Conservation (phyloP, 345 rosid genomes). For the Boechera stricta region DNA sequence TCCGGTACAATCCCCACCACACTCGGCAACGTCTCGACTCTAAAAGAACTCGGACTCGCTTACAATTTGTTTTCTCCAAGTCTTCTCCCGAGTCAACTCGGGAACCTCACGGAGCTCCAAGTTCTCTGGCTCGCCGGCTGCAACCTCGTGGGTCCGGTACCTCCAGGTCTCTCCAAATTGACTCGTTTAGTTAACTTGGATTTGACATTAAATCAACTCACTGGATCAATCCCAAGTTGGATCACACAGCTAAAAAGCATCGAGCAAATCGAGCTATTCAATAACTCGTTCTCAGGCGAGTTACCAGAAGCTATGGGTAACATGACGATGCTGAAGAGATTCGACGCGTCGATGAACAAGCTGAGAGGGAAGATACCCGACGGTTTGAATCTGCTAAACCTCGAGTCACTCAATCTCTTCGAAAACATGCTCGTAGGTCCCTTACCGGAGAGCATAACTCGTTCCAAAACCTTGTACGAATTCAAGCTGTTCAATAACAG, state of each 20-base stretch:
- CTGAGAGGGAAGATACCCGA: conserved; percentile 67
- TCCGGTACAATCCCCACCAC: conserved; percentile 57
- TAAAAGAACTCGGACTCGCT: conserved; percentile 57
- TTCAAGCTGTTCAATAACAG: conserved; percentile 76
- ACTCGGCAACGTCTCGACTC: conserved; percentile 68
- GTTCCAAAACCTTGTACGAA: conserved; percentile 60
- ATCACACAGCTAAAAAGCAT: conserved; percentile 54
- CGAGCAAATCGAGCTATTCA: conserved; percentile 71
- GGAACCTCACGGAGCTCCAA: conserved; percentile 62
- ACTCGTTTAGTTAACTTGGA: conserved; percentile 57
- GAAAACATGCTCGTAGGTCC: conserved; percentile 74
- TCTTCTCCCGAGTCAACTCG: conserved; percentile 55
- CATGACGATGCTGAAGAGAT: conserved; percentile 51
- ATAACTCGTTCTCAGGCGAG: conserved; percentile 73
- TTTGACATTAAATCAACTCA: conserved; percentile 57
- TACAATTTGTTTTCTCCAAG: conserved; percentile 66
- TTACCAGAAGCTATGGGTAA: conserved; percentile 60
- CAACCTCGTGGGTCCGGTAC: conserved; percentile 63
- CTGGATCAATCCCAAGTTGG: conserved; percentile 71
- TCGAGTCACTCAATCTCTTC: conserved; percentile 66
- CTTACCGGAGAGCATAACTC: conserved; percentile 67
- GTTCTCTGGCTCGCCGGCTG: conserved; percentile 65
- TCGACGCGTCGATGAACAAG: conserved; percentile 75
- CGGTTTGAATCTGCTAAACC: conserved; percentile 62
- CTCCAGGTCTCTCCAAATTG: conserved; percentile 50